Base-by-base conservation (phyloP, 768 basidiomycete genomes). In the Trametes villosa region DNA sequence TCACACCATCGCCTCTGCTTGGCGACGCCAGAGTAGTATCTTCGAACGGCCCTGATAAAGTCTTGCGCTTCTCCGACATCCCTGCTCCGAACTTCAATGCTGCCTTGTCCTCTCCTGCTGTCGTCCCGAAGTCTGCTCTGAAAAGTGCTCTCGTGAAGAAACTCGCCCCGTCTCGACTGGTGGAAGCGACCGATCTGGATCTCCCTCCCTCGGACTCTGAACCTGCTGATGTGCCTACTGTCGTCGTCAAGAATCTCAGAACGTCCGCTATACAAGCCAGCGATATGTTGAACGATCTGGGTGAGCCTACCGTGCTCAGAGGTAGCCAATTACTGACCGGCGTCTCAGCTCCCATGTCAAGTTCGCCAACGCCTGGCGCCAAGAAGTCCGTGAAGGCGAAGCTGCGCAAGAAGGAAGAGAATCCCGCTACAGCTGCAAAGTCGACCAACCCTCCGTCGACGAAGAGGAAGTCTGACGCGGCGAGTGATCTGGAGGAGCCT, bases 341-440 rank as follows among this genome's bases (percentile, higher is more conserved):
- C 26, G 15, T 1, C 36, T 2, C 22, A 60, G 60, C 40, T 26
- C 65, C 38, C 30, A 31, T 31, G 0, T 45, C 47, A 1, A 63
- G 62, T 38, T 63, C 67, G 12, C 66, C 65, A 2, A 63, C 65
- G 2, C 68, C 68, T 7, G 51, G 55, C 7, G 22, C 49, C 12
- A 61, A 53, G 29, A 58, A 49, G n/a, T 59, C 70, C 2, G 34
- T 71, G 33, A 69, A 67, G 34, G 34, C 38, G 15, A 45, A 44
- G 5, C 57, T 71, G 15, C 68, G 68, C 49, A 71, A 67, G 53
- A 68, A 59, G 24, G 51, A 53, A 45, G 26, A 45, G 33, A 8
- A 26, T 1, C 20, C 41, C 9, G 20, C 26, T 33, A 15, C 7
- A 9, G n/a, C 13, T 34, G 38, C 0, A 2, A 33, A 50, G 24